Base-by-base conservation (phyloP, 108 stramenopile species). In the Chaetoceros tenuissimus region DNA sequence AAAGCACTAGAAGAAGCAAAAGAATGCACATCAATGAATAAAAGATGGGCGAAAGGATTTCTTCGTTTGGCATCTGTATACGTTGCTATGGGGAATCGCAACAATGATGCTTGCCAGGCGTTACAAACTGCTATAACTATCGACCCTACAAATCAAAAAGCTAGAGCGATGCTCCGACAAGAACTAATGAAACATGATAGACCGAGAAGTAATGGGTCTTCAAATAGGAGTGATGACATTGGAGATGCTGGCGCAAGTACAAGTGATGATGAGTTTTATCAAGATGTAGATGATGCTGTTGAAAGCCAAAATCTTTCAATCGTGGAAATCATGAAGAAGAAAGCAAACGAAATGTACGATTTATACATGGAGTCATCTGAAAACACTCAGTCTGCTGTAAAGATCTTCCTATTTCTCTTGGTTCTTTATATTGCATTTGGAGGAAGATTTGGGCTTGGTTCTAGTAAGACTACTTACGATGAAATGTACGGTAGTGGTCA, bases 41-140 rank as follows among this genome's bases (percentile, higher is more conserved):
- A 81, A 51, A 51, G 57, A 46, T 92, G 90, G 90, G 64, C 84
- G 27, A 87, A 87, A 54, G 90, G 80, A 13, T 81, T 84, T 55
- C 63, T 92, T 16, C 80, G 86, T 40, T 62, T 92, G 48, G 90
- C 84, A 21, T 71, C 77, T 19, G 86, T 80, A 20, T 85, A 85
- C 62, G 80, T 85, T 52, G 82, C 82, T 23, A 63, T 84, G 26
- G 83, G 85, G 7, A 70, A 71, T 24, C 80, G 75, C 62, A 78
- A 76, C 59, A 92, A 92, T 64, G 84, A 87, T 75, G 90, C 90
- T 0, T 92, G 86, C 55, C 78, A 84, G 59, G 59, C 73, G 1
- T 57, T 92, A 29, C 86, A 87, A 51, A 61, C 73, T 22, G 85
- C 84, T 8, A 23, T 92, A 18, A 69, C 72, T 20, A 47, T 92